Conservation (phyloP, 257 asterid species). For the Rubia yunnanensis region DNA sequence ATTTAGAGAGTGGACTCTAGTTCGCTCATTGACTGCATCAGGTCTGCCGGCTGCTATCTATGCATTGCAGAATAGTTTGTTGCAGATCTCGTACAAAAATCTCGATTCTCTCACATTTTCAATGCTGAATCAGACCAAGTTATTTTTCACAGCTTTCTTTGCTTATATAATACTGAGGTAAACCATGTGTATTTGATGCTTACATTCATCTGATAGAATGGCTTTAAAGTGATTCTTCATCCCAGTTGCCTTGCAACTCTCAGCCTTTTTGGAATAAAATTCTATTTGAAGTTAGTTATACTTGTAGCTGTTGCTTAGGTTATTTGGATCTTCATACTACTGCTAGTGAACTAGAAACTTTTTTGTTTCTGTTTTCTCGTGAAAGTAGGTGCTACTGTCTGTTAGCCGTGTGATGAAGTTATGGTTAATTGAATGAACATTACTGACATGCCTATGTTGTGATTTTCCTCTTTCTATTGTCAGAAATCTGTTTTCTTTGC, state of each 20-base stretch:
- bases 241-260: background rate
- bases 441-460: background rate
- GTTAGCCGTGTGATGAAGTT: background rate
- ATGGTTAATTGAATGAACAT: background rate
- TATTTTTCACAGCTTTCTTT: slow-evolving; percentile 87
- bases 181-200: slow-evolving; percentile 6
- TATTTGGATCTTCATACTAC: background rate
- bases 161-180: slow-evolving; percentile 80
- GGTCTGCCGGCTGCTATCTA: slow-evolving; percentile 95
- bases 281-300: background rate
- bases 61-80: slow-evolving; percentile 91
- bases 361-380: background rate
- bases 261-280: background rate
- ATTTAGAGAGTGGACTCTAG: slow-evolving; percentile 69
- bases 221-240: background rate
- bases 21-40: slow-evolving; percentile 86
- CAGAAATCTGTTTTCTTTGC: background rate
- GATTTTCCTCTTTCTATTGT: background rate
- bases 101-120: slow-evolving; percentile 98
- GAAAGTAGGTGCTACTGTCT: background rate
- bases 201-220: background rate
- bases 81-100: slow-evolving; percentile 82
- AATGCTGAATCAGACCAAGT: slow-evolving; percentile 93
- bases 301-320: background rate
- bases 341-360: background rate